Conservation (phyloP, 805 yeast genomes). For the Spathaspora arborariae region DNA sequence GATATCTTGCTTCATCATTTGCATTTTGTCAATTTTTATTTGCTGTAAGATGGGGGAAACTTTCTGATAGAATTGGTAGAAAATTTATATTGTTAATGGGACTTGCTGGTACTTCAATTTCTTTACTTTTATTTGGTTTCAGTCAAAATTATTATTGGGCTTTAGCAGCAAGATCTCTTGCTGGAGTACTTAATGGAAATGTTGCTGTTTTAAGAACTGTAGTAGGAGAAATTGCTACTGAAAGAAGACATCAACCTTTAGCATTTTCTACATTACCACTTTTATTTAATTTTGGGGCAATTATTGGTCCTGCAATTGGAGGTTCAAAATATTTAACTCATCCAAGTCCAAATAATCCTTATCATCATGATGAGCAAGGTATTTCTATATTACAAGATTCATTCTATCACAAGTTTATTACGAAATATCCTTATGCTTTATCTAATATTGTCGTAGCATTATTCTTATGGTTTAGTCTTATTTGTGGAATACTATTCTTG, state of each 20-base stretch:
- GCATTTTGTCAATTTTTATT: constrained; percentile 21
- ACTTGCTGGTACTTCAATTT: constrained; percentile 20
- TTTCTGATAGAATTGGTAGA: constrained; percentile 27
- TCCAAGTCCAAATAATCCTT: constrained; percentile 18
- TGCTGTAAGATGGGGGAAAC: constrained; percentile 27
- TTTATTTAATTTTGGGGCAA: constrained; percentile 29
- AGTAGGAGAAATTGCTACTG: constrained; percentile 29
- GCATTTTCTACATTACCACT: constrained; percentile 30
- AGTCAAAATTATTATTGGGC: constrained; percentile 24
- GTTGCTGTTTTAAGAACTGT: constrained; percentile 29
- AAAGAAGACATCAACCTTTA: constrained; percentile 26
- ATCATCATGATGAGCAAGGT: constrained; percentile 3
- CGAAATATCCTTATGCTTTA: constrained; percentile 30
- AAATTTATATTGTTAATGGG: constrained; percentile 24
- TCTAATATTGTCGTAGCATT: constrained; percentile 31
- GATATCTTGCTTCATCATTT: constrained; percentile 19
- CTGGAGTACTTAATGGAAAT: constrained; percentile 29
- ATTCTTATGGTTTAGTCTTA: constrained; percentile 18
- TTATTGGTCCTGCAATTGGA: constrained; percentile 31
- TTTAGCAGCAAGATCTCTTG: constrained; percentile 21
- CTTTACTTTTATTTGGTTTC: constrained; percentile 26
- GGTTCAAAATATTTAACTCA: constrained; percentile 26
- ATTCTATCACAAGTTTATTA: constrained; percentile 20
- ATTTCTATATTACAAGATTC: background rate
- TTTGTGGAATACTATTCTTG: constrained; percentile 26